These are phyloP conservation scores for Crataegus laevigata DNA, from an alignment of 306 rosid species.

Conservation along the genomic window DNA sequence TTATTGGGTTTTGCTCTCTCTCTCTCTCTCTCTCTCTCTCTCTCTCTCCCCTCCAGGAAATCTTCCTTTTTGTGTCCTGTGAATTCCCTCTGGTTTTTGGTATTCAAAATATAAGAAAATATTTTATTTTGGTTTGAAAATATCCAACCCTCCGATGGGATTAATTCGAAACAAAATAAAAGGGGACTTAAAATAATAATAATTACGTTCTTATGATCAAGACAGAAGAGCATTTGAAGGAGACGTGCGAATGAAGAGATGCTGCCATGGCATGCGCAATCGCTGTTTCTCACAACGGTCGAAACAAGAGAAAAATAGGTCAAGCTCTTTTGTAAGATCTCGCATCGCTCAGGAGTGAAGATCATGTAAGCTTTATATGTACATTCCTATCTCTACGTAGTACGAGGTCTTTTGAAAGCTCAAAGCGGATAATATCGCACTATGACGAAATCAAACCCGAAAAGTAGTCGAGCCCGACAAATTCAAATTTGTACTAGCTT, in stretches of 20 bases:
- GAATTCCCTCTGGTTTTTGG: not conserved
- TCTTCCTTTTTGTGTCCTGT: not conserved
- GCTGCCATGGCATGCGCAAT: conserved; percentile 5
- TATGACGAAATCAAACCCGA: no score
- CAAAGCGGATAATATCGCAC: no score
- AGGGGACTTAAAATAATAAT: no score
- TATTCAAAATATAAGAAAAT: not conserved
- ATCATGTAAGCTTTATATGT: no score
- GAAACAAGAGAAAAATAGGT: no score
- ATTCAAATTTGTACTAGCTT: not conserved
- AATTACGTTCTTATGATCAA: no score
- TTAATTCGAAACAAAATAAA: no score
- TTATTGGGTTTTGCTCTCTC: not conserved
- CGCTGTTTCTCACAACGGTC: conserved; percentile 2
- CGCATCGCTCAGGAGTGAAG: no score
- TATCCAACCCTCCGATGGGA: not conserved
- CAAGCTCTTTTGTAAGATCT: no score
- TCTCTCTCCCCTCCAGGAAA: not conserved
- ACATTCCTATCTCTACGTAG: no score
- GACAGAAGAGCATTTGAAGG: not conserved
- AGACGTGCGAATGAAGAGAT: not conserved
- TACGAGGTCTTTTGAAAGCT: no score
- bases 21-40: not conserved
- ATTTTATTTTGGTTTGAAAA: not conserved
- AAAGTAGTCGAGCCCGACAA: no score